Evolutionary conservation across 192 early-diverging fungal species (phyloP).

Genomic region (Piromyces sp.): DNA sequence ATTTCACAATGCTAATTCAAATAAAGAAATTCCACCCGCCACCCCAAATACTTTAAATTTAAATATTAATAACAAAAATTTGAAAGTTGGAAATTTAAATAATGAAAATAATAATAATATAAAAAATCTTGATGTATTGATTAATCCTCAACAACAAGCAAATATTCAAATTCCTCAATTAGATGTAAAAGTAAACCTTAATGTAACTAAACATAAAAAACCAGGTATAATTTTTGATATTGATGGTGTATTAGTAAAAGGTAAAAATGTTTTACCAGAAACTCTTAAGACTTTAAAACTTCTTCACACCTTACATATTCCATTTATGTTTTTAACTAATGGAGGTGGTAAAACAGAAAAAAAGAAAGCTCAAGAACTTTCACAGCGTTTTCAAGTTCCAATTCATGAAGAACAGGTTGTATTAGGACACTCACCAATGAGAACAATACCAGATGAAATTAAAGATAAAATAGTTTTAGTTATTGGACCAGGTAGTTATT

Average conservation of each 20-base stretch:
- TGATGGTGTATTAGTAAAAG: not conserved
- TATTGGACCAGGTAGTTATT: not conserved
- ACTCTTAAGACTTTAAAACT: not conserved
- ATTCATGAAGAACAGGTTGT: not conserved
- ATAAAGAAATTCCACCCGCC: not conserved
- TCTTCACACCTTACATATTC: not conserved
- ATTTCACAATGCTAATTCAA: not conserved
- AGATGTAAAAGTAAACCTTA: not conserved
- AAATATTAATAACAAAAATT: not conserved
- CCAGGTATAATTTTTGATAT: not conserved
- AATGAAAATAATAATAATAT: not conserved
- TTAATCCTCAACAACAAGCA: not conserved
- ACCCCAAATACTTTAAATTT: not conserved
- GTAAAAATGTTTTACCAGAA: not conserved
- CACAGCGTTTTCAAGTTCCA: not conserved
- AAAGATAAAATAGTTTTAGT: not conserved
- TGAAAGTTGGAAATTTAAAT: not conserved
- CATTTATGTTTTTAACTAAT: not conserved
- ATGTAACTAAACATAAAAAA: not conserved
- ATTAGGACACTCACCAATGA: not conserved
- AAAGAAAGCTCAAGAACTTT: not conserved
- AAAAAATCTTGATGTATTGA: not conserved
- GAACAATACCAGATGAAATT: not conserved
- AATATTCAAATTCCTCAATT: not conserved
- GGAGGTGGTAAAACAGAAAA: not conserved